These are phyloP conservation scores for Eucalyptus cloeziana DNA, from an alignment of 345 rosid species.

Conservation along the genomic window DNA sequence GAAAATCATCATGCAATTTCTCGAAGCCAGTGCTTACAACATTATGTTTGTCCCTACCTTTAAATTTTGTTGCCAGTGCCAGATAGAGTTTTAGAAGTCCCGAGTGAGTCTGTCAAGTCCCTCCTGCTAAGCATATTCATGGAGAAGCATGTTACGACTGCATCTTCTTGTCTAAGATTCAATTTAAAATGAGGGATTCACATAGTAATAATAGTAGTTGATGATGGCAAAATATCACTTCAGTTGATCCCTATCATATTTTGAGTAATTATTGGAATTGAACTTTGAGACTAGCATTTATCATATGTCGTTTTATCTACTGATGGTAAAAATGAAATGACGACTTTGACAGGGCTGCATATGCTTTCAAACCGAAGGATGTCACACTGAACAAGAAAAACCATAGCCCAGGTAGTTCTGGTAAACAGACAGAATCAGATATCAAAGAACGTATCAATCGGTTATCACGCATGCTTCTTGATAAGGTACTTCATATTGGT, in stretches of 20 bases:
- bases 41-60: background rate
- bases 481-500: slow-evolving; percentile 38
- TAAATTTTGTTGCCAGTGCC: background rate
- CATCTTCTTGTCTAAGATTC: background rate
- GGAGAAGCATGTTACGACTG: background rate
- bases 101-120: background rate
- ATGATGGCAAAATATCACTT: background rate
- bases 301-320: background rate
- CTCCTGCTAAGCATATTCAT: background rate
- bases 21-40: background rate
- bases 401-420: slow-evolving; percentile 30
- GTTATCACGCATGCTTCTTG: slow-evolving; percentile 30
- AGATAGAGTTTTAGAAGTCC: background rate
- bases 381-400: slow-evolving; percentile 30
- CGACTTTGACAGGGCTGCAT: slow-evolving; percentile 41
- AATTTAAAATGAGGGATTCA: background rate
- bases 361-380: slow-evolving; percentile 88
- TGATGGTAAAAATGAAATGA: background rate
- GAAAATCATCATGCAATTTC: background rate
- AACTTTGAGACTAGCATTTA: background rate
- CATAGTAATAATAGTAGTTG: background rate
- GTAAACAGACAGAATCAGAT: slow-evolving; percentile 53
- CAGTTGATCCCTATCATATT: background rate
- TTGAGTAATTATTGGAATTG: background rate
- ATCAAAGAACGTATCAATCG: slow-evolving; percentile 61